These are phyloP conservation scores for Microthyrium microscopicum DNA, from an alignment of 2,329 filamentous ascomycete genomes.

Conservation along the genomic window DNA sequence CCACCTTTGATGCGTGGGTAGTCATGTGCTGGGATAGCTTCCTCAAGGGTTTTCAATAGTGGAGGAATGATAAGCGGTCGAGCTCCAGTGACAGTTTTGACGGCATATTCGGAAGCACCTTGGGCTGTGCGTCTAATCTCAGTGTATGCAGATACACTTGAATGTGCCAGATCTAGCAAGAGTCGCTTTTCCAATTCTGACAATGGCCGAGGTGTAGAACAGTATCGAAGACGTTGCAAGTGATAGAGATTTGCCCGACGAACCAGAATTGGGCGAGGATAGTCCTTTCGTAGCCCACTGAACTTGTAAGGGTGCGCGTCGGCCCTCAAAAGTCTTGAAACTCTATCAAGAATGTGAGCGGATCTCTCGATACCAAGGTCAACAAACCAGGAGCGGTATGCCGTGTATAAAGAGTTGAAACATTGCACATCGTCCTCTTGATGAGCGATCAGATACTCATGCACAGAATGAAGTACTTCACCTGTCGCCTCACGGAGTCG, in stretches of 20 bases:
- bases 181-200: conserved; percentile 78
- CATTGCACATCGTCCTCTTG: conserved; percentile 93
- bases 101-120: conserved; percentile 76
- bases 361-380: conserved; percentile 94
- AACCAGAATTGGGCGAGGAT: conserved; percentile 81
- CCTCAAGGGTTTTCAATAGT: conserved; percentile 62
- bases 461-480: conserved; percentile 63
- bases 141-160: conserved; percentile 79
- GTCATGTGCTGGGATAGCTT: conserved; percentile 63
- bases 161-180: conserved; percentile 74
- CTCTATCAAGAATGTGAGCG: conserved; percentile 78
- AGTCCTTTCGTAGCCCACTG: conserved; percentile 78
- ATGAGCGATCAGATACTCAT: conserved; percentile 63
- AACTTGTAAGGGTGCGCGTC: conserved; percentile 91
- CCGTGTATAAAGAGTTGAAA: conserved; percentile 82
- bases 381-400: conserved; percentile 91
- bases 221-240: conserved; percentile 83
- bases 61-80: conserved; percentile 78
- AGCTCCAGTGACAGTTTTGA: conserved; percentile 80
- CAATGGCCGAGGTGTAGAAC: conserved; percentile 71
- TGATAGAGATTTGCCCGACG: conserved; percentile 91
- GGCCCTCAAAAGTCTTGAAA: conserved; percentile 66
- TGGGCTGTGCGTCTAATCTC: conserved; percentile 93
- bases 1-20: conserved; percentile 88
- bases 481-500: conserved; percentile 66